Percentiles rank a stretch among this genome's conserved stretches.
These are phyloP conservation scores for Quercus parvula DNA, from an alignment of 306 rosid genomes.

Conservation along the genomic window DNA sequence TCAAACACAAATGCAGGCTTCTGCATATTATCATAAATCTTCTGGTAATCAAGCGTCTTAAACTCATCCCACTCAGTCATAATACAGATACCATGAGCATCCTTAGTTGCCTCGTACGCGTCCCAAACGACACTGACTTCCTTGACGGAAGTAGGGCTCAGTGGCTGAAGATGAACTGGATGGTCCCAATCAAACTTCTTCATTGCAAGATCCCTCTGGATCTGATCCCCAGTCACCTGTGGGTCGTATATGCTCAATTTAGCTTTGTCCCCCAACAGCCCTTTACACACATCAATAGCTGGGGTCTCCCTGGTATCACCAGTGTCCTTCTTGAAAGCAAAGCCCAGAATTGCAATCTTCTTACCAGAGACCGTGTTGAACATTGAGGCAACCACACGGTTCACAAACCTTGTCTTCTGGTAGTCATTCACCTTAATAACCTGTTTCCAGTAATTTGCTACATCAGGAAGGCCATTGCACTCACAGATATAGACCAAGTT, in stretches of 20 bases:
- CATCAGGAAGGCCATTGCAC: conserved; percentile 93
- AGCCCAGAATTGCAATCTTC: conserved; percentile 73
- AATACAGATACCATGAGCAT: conserved; percentile 70
- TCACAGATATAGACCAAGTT: conserved; percentile 89
- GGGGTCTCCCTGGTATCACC: conserved; percentile 95
- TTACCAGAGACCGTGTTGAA: conserved; percentile 80
- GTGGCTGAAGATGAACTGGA: conserved; percentile 73
- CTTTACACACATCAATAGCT: conserved; percentile 83
- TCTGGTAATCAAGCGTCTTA: conserved; percentile 63
- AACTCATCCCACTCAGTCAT: conserved; percentile 88
- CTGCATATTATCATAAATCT: conserved; percentile 64
- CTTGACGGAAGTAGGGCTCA: conserved; percentile 58
- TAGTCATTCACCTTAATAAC: conserved; percentile 86
- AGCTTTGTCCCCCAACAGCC: conserved; percentile 75
- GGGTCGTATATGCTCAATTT: conserved; percentile 79
- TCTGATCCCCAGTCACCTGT: conserved; percentile 72
- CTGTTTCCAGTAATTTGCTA: conserved; percentile 93
- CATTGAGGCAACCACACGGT: conserved; percentile 82
- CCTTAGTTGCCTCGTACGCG: conserved; percentile 68
- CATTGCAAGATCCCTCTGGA: conserved; percentile 68
- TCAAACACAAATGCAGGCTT: conserved; percentile 88
- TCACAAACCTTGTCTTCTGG: conserved; percentile 80
- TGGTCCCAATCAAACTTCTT: conserved; percentile 93
- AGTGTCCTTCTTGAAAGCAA: conserved; percentile 91
- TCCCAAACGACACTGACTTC: conserved; percentile 66